Base-by-base conservation (phyloP, 179 eudicot species). In the Spinacia oleracea region DNA sequence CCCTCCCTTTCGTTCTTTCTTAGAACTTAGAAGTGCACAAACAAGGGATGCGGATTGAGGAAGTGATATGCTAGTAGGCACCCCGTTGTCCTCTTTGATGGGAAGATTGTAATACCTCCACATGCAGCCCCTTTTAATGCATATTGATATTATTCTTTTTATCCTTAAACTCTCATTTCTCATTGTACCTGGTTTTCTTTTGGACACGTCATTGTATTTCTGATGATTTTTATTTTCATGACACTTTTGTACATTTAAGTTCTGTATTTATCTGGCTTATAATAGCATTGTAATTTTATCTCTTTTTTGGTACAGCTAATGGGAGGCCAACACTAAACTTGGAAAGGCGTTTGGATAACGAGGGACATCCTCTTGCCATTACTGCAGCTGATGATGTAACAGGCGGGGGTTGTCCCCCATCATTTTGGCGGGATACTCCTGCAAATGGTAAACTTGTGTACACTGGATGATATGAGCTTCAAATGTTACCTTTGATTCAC, bases 281-380 rank as follows among this genome's bases (percentile, higher is more conserved):
- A 43, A 18, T 70, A 58, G 16, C 12, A 43, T 18, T 45, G 27
- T 4, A 4, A 6, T 21, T 75, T 35, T 31, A 20, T 43, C 11
- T 3, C 42, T 34, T 81, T 46, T 83, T 66, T 25, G 76, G 55
- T 77, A 64, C 91, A 90, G 98, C 88, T 79, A 88, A 83, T 85
- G 91, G 84, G 72, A 89, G 94, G 83, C 81, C 89, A 78, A 79
- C 91, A 21, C 79, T 94, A 58, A 91, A 92, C 75, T 82, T 94
- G 77, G 97, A 94, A 84, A 88, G 94, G 42, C 77, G 84, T 58
- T 79, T 91, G 84, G 98, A 94, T 84, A 94, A 92, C 55, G 97
- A 94, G 35, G 98, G 92, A 64, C 94, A 92, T 79, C 92, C 98
- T 80, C 97, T 94, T 87, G 94, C 96, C 62, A 89, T 92, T 59